Evolutionary conservation across 352 stramenopile genomes (phyloP), one percentile per base, ranked within the genome.

Genomic region (Thalassiosira gravida): DNA sequence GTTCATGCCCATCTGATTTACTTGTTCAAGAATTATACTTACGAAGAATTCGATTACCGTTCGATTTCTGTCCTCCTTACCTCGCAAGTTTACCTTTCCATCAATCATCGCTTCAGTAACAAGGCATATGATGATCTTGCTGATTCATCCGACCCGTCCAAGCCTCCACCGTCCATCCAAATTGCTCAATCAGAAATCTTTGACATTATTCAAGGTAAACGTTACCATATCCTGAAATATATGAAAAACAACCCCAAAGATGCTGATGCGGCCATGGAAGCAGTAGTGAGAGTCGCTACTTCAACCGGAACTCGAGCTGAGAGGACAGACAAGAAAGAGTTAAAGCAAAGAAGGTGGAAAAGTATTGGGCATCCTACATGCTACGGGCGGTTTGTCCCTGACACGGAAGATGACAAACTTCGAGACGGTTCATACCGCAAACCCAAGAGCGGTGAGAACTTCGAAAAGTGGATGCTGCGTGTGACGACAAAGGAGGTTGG

Each of bases 131-230:
- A 95, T 73, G 89, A 95, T 75, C 68, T 95, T n/a, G 85, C 90
- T 44, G 88, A 93, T 67, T 92, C 80, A 49, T 80, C 78, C 16
- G 87, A 94, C 30, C 86, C 91, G 18, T 91, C 86, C 7, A 84
- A 94, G 20, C 91, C 91, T 20, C 91, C 91, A 2, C 89, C 91
- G 11, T 91, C 86, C 0, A 94, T 95, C 77, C 90, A 95, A 69
- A 94, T 97, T 44, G 87, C 94, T 24, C 93, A 97, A 67, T 95
- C 92, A 18, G 95, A 97, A 77, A 89, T 97, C 35, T 97, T 97
- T 62, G 94, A 96, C 74, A 91, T 96, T 16, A 95, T 97, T 64
- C 92, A 96, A 63, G 76, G 69, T 0, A 92, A 96, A 75, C 78
- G 93, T n/a, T 92, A 92, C 47, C 93, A 95, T 72, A 89, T 97